Base-by-base conservation (phyloP, 176 grass and related monocot genomes). In the Chrysopogon serrulatus region DNA sequence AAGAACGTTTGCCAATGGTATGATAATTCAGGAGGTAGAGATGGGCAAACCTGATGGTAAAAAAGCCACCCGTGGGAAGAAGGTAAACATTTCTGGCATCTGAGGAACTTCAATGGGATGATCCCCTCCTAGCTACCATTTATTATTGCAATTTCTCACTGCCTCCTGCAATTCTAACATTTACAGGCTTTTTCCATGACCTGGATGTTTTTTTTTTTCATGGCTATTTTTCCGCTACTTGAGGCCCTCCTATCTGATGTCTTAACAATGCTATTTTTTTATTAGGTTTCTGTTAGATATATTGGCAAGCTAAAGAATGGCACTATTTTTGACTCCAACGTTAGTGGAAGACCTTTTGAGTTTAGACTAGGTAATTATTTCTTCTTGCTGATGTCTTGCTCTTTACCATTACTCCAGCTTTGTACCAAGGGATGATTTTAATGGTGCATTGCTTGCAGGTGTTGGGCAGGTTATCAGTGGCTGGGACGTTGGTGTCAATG, bases 241-340 rank as follows among this genome's bases (percentile, higher is more conserved):
- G 2, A 34, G 43, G 24, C 10, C 19, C 54, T 49, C 4, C 36
- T 31, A 27, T 85, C 35, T 65, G 66, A 19, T 30, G 45, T 45
- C 34, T 37, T 49, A 83, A 53, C 74, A 6, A 63, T 45, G 36
- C 80, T 3, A 17, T 44, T 69, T 73, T 8, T 82, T 21, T 5
- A 81, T 23, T 71, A 99, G 93, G 93, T 99, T 89, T 86, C 65
- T 88, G 86, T 99, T 27, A 92, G 74, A 45, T 99, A 99, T 80
- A 88, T 92, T 79, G 97, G 93, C 71, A 96, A 96, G 83, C 76
- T 99, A 71, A 85, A 92, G 85, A 96, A 89, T 84, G 97, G 97
- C 83, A 99, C 49, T 10, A 89, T 92, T 79, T 99, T 99, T 64
- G 87, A 99, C 83, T 99, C 93, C 15, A 99, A 88, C 45, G 83